These are phyloP conservation scores for Pulveroboletus sp. DNA, from an alignment of 768 basidiomycete genomes.

Conservation along the genomic window DNA sequence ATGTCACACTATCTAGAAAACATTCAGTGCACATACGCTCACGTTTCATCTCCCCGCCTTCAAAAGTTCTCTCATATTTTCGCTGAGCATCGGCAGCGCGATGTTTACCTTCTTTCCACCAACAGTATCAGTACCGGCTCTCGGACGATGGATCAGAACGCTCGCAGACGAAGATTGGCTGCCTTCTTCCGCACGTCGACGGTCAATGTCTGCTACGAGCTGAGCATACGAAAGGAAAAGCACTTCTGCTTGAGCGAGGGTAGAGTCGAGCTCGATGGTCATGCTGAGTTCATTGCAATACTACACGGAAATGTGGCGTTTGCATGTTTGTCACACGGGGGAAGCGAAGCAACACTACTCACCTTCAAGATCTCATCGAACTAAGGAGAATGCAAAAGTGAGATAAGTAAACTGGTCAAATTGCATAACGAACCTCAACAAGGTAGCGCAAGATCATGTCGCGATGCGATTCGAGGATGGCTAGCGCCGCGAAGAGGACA, in stretches of 20 bases:
- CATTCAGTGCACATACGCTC: background rate
- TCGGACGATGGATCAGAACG: constrained; percentile 36
- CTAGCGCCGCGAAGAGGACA: constrained; percentile 91
- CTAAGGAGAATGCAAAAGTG: constrained; percentile 35
- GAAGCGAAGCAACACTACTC: constrained; percentile 1
- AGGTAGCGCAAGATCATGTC: constrained; percentile 95
- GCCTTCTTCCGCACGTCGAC: constrained; percentile 61
- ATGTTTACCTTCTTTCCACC: constrained; percentile 28
- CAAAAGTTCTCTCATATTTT: constrained; percentile 61
- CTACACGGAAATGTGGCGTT: constrained; percentile 32
- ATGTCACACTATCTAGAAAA: constrained; percentile 3
- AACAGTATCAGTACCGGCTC: constrained; percentile 1
- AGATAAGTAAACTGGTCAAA: background rate
- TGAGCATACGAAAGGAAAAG: constrained; percentile 90
- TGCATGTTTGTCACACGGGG: background rate
- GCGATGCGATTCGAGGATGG: constrained; percentile 91
- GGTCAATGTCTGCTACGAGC: constrained; percentile 86
- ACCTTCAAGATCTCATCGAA: constrained; percentile 52
- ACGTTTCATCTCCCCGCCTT: constrained; percentile 38
- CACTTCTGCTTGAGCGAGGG: constrained; percentile 95
- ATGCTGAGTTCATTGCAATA: constrained; percentile 95
- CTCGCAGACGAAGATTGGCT: constrained; percentile 15
- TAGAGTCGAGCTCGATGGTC: constrained; percentile 95
- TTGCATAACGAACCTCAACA: constrained; percentile 66
- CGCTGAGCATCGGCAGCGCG: constrained; percentile 51